A percentile compares a stretch with the other conserved stretches of the same genome.
Conservation (phyloP, 805 yeast genomes). For the Candida nonsorbophila region DNA sequence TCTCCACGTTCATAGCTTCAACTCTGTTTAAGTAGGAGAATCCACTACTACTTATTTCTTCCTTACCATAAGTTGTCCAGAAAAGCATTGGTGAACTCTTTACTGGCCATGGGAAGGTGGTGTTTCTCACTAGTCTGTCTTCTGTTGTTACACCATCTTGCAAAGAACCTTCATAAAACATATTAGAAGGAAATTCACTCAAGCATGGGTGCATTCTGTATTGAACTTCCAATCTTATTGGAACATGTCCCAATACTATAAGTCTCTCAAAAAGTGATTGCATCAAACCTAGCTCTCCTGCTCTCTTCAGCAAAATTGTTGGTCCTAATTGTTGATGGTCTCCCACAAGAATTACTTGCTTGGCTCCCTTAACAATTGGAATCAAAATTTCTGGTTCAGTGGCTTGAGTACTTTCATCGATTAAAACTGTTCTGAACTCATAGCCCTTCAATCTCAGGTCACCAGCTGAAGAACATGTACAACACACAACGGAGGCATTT, state of each 20-base stretch:
- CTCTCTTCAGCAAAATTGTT: conserved; percentile 72
- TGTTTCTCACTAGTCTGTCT: conserved; percentile 50
- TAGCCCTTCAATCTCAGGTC: conserved; percentile 54
- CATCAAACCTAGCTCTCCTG: conserved; percentile 80
- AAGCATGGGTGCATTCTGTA: conserved; percentile 92
- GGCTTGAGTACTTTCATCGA: conserved; percentile 93
- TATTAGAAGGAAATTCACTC: conserved; percentile 82
- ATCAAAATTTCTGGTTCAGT: conserved; percentile 88
- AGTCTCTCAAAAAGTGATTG: conserved; percentile 87
- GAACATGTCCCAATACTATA: conserved; percentile 74
- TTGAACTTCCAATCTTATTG: conserved; percentile 84
- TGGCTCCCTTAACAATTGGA: conserved; percentile 85
- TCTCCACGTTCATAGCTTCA: conserved; percentile 87
- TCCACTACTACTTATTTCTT: conserved; percentile 80
- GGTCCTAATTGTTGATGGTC: conserved; percentile 97
- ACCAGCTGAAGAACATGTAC: conserved; percentile 92
- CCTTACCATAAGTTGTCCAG: conserved; percentile 86
- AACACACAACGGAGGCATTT: conserved; percentile 73
- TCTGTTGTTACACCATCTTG: conserved; percentile 87
- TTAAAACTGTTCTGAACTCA: conserved; percentile 70
- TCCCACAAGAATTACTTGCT: conserved; percentile 86
- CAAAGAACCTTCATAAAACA: conserved; percentile 87
- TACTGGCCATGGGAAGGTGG: conserved; percentile 89
- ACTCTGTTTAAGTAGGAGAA: conserved; percentile 78
- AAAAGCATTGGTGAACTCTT: conserved; percentile 88